A percentile compares a stretch with the other conserved stretches of the same genome.
Evolutionary conservation across 2,329 filamentous ascomycete genomes (phyloP).

Genomic region (Phialocephala subalpina): DNA sequence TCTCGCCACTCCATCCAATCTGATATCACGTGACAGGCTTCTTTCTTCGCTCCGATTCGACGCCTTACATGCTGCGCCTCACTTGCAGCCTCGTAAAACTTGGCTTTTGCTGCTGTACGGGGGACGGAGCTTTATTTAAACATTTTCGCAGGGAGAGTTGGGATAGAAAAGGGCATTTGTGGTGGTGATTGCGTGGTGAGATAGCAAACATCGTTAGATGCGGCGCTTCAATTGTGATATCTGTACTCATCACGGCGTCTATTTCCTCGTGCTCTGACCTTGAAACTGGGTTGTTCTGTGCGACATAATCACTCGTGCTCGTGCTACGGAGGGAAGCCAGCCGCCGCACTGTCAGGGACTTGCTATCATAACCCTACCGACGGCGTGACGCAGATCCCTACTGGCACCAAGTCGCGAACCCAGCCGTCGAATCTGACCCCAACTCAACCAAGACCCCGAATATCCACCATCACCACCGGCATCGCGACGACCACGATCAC

Average conservation of each 20-base stretch:
- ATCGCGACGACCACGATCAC: conserved; percentile 4
- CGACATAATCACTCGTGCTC: neutral
- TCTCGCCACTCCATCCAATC: neutral
- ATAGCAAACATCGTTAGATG: neutral
- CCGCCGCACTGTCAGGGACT: neutral
- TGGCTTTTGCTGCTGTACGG: neutral
- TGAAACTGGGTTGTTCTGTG: neutral
- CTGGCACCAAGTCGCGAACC: neutral
- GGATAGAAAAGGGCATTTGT: neutral
- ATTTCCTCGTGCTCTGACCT: conserved; percentile 1
- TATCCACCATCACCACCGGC: neutral
- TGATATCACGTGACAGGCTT: conserved; percentile 5
- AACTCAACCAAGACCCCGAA: neutral
- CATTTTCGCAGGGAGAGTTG: neutral
- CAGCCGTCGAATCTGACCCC: conserved; percentile 2
- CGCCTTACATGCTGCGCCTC: conserved; percentile 5
- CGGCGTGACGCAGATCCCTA: neutral
- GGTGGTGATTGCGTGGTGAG: neutral
- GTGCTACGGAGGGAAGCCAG: neutral
- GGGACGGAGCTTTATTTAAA: conserved; percentile 1
- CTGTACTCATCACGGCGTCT: neutral
- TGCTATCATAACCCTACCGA: neutral
- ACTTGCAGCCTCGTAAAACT: conserved; percentile 9
- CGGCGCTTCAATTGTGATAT: neutral
- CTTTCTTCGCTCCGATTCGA: conserved; percentile 6